Evolutionary conservation across 345 rosid species (phyloP).

Genomic region (Gynandropsis gynandra): DNA sequence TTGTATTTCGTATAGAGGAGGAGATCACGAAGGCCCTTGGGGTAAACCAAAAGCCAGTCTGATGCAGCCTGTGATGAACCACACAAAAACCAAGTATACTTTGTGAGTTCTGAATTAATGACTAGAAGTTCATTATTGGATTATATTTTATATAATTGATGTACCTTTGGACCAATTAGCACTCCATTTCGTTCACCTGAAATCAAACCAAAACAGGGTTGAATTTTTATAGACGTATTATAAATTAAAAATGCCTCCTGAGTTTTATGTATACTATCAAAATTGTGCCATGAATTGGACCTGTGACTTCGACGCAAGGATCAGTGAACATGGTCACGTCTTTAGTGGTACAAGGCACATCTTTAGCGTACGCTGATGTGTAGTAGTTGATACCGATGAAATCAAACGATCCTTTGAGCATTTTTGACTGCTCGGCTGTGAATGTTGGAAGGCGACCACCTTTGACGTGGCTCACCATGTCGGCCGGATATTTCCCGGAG

Average conservation of each 20-base stretch:
- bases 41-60: constrained; percentile 30
- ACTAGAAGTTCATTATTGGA: no score
- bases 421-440: constrained; percentile 15
- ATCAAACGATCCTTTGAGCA: constrained; percentile 32
- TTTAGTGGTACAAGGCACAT: constrained; percentile 3
- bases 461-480: constrained; percentile 29
- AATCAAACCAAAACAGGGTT: no score
- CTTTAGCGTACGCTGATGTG: constrained; percentile 23
- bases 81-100: no score
- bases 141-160: no score
- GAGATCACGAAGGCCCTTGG: constrained; percentile 29
- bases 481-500: constrained; percentile 28
- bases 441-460: constrained; percentile 29
- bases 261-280: no score
- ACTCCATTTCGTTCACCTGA: constrained; percentile 26
- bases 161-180: constrained; percentile 22
- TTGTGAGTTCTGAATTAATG: no score
- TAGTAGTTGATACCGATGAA: constrained; percentile 40
- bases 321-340: constrained; percentile 28
- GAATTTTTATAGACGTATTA: no score
- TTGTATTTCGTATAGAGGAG: constrained; percentile 27
- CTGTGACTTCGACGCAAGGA: constrained; percentile 21
- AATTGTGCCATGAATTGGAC: no score
- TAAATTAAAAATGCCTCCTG: no score
- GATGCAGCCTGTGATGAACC: constrained; percentile 19